Base-by-base conservation (phyloP, 73 alveolate genomes). In the Loxodes magnus region DNA sequence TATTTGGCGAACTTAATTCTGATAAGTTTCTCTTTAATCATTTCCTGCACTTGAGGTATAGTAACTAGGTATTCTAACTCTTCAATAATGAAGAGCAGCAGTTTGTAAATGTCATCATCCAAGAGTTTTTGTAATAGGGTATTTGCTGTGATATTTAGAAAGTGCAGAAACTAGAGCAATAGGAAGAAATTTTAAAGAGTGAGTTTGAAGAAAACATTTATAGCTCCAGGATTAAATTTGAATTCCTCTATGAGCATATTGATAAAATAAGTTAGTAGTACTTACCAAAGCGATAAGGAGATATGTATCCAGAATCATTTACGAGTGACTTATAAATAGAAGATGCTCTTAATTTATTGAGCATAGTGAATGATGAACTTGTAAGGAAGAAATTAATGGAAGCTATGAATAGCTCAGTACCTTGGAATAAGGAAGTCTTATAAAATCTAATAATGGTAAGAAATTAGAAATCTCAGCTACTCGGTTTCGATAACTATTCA, bases 221-320 rank as follows among this genome's bases (percentile, higher is more conserved):
- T 10, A 0, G 5, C 7, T 21, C 19, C 27, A 16, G n/a, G n/a
- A n/a, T n/a, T n/a, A n/a, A n/a, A n/a, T n/a, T n/a, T n/a, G n/a
- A n/a, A n/a, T n/a, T n/a, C n/a, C n/a, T n/a, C n/a, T n/a, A 46
- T 24, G 39, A 46, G 10, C 43, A 46, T 2, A 7, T 46, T 21
- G 59, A 46, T 10, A 9, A 21, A 46, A 46, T 46, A 5, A 37
- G 43, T 12, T 25, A 5, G 16, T 7, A 2, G 7, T 24, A n/a
- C n/a, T 9, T 0, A 12, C 59, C 59, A 46, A 41, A 46, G 10
- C 59, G 59, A 2, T 41, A 0, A 46, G 59, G 59, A 1, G 59
- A 46, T 24, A 46, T n/a, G 7, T 46, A 21, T 2, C 20, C 7
- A 5, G 52, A 17, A 5, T 21, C 17, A 46, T 25, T 24, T n/a